A percentile compares a stretch with the other conserved stretches of the same genome.
phyloP scores from a whole-genome alignment of 2,329 filamentous ascomycete species.

The Lachnum nothofagi region DNA sequence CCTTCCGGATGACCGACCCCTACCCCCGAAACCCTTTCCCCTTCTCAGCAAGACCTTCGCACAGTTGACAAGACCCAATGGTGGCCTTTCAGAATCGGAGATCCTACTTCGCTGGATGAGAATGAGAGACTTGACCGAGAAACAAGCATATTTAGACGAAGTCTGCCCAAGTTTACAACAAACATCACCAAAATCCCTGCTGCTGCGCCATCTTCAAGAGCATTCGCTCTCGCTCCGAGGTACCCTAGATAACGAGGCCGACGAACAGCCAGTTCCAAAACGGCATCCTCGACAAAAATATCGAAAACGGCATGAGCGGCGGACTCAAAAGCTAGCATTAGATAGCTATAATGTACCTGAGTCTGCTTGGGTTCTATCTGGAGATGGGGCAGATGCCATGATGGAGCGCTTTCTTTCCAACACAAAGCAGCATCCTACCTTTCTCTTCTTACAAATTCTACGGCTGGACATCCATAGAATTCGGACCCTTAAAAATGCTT shows the following conservation, averaged over 20 bases:
- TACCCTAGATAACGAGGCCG: too few species aligned
- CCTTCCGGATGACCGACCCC: too few species aligned
- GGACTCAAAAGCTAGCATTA: slow-evolving; percentile 15
- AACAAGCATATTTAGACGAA: background rate
- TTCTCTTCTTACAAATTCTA: slow-evolving; percentile 28
- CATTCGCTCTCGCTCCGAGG: background rate
- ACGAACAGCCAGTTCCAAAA: too few species aligned
- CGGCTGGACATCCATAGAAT: slow-evolving; percentile 20
- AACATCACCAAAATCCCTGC: background rate
- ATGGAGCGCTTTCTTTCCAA: slow-evolving; percentile 22
- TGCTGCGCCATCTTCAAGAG: background rate
- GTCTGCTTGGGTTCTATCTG: slow-evolving; percentile 29
- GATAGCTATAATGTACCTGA: slow-evolving; percentile 21
- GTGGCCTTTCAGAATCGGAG: too few species aligned
- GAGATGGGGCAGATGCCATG: slow-evolving; percentile 17
- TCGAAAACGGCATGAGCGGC: background rate
- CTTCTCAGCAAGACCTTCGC: too few species aligned
- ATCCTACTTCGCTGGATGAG: slow-evolving; percentile 2
- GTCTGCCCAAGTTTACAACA: background rate
- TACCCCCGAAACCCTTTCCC: too few species aligned
- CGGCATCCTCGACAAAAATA: background rate
- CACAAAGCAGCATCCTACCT: slow-evolving; percentile 14
- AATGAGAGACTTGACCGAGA: background rate
- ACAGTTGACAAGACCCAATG: too few species aligned
- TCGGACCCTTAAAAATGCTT: slow-evolving; percentile 11